Conservation (phyloP, 2,329 filamentous ascomycete genomes). For the Boeremia exigua region DNA sequence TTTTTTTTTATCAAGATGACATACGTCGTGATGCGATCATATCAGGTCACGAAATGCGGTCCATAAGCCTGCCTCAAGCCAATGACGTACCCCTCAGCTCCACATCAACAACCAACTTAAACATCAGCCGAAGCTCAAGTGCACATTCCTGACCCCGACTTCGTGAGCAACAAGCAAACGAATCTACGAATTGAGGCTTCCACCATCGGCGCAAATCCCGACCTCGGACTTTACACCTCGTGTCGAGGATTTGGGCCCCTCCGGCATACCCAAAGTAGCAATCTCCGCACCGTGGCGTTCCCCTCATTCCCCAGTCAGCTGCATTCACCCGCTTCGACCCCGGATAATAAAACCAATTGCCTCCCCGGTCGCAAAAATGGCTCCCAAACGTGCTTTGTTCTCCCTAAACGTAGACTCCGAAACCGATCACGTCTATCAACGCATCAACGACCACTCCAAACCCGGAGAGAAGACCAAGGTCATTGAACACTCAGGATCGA, state of each 20-base stretch:
- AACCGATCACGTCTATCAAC: conserved; percentile 47
- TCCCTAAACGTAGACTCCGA: conserved; percentile 50
- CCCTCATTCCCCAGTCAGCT: conserved; percentile 21
- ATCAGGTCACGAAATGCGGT: not conserved
- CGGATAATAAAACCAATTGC: conserved; percentile 28
- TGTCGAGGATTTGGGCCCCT: conserved; percentile 21
- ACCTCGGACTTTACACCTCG: conserved; percentile 21
- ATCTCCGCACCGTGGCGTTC: conserved; percentile 27
- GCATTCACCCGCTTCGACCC: conserved; percentile 25
- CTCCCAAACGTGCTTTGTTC: conserved; percentile 44
- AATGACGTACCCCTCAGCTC: conserved; percentile 16
- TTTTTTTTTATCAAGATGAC: not conserved
- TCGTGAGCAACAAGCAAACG: not conserved
- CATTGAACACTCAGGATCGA: conserved; percentile 45
- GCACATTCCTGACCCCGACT: not conserved
- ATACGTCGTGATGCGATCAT: not conserved
- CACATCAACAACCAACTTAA: conserved; percentile 6
- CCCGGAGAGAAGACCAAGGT: conserved; percentile 43
- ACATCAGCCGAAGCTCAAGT: not conserved
- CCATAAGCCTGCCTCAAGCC: conserved; percentile 7
- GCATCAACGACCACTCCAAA: conserved; percentile 45
- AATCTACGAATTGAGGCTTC: not conserved
- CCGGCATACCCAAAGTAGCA: conserved; percentile 38
- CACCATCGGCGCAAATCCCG: conserved; percentile 26
- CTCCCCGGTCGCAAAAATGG: conserved; percentile 20